phyloP scores from a whole-genome alignment of 306 rosid species.

The Erythrophleum fordii region DNA sequence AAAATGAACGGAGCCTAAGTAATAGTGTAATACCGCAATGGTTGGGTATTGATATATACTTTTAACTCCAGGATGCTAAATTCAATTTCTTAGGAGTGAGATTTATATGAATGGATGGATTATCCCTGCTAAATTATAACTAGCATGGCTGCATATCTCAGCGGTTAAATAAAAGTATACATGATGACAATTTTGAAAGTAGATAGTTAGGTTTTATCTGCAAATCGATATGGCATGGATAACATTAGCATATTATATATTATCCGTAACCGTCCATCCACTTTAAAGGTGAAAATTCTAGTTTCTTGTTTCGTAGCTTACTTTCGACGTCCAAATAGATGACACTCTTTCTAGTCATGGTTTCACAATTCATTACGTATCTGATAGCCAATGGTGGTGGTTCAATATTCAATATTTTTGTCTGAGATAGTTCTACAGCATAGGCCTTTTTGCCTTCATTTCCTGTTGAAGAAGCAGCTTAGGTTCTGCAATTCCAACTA shows the following conservation, averaged over 20 bases:
- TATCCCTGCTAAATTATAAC: not conserved
- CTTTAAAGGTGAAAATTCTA: slow-evolving; percentile 34
- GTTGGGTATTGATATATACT: not conserved
- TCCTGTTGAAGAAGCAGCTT: not conserved
- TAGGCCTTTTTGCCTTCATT: not conserved
- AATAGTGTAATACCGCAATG: no score
- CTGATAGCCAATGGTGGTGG: slow-evolving; percentile 12
- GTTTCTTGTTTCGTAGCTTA: slow-evolving; percentile 27
- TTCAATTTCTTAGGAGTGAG: not conserved
- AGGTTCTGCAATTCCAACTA: not conserved
- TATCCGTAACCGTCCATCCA: slow-evolving; percentile 45
- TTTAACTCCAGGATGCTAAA: not conserved
- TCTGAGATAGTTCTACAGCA: not conserved
- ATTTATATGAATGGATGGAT: not conserved
- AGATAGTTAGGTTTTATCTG: not conserved
- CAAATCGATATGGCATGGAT: not conserved
- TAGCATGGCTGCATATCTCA: not conserved
- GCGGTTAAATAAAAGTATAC: not conserved
- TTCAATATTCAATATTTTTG: not conserved
- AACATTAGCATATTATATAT: not conserved
- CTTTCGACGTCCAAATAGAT: slow-evolving; percentile 42
- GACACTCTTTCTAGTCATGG: slow-evolving; percentile 41
- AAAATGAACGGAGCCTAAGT: not conserved
- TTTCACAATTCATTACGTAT: slow-evolving; percentile 1
- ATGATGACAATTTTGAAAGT: not conserved